Evolutionary conservation across 495 filamentous ascomycete genomes (phyloP), one percentile per base, ranked within the genome.

Genomic region (Daldinia decipiens): DNA sequence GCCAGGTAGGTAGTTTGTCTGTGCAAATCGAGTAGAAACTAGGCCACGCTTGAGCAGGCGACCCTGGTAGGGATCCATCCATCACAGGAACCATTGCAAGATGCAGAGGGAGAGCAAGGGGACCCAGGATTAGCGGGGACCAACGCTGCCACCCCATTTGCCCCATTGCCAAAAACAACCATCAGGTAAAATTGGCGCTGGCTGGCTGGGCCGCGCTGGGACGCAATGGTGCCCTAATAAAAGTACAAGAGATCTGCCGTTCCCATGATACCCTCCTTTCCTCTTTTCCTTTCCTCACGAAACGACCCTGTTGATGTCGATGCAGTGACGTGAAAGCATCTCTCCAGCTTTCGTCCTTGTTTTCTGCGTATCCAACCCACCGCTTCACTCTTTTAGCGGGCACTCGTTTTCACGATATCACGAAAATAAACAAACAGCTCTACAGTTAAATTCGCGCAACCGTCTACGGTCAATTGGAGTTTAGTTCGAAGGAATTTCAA

Each of bases 321-420:
- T 80, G 81, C 81, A 74, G 72, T 80, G 77, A 79, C 78, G 76
- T 78, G 85, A 84, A 82, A 84, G 85, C 83, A 75, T 84, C 81
- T 68, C 76, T 12, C 80, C 77, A 80, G 82, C 85, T 85, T 78
- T 85, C 76, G 77, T 77, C 77, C 72, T 81, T 78, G 75, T 68
- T 81, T 80, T 75, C 76, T 70, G 62, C 76, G 76, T 79, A 80
- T 83, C 82, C 82, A 75, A 82, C 89, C 86, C 79, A 94, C 93
- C 92, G 93, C 93, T 95, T 94, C 93, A 95, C 91, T 96, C 93
- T 76, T 96, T 96, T 85, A 95, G 93, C 93, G 92, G 93, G 91
- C 92, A 90, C 84, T 95, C 92, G 82, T 93, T 94, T 82, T 75
- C 68, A 73, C 70, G 70, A 73, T 38, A 78, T 80, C 72, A 72